phyloP scores from a whole-genome alignment of 2,329 filamentous ascomycete species.

The Monilinia polystroma region DNA sequence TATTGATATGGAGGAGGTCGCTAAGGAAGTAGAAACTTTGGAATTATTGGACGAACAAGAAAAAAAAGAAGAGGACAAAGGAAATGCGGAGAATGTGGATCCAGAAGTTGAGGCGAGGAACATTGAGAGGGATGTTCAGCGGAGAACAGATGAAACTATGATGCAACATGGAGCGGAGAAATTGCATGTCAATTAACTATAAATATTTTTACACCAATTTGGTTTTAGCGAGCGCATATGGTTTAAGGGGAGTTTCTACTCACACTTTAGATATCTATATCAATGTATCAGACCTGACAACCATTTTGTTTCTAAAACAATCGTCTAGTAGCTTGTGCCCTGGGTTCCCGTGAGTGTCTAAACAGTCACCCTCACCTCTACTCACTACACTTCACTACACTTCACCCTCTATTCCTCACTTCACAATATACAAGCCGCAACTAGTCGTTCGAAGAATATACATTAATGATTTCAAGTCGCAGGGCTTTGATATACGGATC shows the following conservation, averaged over 20 bases:
- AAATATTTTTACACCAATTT: neutral
- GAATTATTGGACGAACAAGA: slow-evolving; percentile 45
- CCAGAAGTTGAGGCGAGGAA: slow-evolving; percentile 40
- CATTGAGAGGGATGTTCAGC: slow-evolving; percentile 30
- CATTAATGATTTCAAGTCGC: no score
- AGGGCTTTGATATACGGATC: no score
- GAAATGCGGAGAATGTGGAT: slow-evolving; percentile 33
- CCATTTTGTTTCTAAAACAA: no score
- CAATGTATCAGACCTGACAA: no score
- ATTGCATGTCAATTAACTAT: slow-evolving; percentile 16
- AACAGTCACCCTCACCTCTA: no score
- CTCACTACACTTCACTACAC: no score
- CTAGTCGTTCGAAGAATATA: no score
- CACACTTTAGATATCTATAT: no score
- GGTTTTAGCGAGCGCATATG: neutral
- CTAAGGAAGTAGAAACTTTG: slow-evolving; percentile 47
- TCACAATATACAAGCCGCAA: no score
- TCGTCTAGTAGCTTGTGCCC: no score
- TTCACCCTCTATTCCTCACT: no score
- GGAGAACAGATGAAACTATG: slow-evolving; percentile 18
- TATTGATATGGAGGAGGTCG: slow-evolving; percentile 46
- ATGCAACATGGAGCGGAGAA: slow-evolving; percentile 22
- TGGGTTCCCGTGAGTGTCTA: no score
- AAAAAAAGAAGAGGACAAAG: slow-evolving; percentile 42
- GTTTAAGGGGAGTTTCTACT: neutral